Evolutionary conservation across 768 basidiomycete species (phyloP).

Genomic region (Auriscalpium microsporum): DNA sequence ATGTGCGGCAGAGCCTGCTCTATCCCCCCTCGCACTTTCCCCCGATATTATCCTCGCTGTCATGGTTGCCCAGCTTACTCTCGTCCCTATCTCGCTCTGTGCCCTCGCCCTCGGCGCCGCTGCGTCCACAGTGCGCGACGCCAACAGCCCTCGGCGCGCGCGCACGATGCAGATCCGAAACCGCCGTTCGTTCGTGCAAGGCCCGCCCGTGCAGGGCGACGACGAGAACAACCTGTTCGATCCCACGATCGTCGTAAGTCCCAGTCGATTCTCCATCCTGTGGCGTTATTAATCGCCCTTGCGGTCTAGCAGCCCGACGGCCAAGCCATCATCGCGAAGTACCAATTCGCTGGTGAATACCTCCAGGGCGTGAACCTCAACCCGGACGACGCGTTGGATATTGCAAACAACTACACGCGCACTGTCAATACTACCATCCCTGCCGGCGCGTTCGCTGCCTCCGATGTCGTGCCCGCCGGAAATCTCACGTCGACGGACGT

Average conservation of each 20-base stretch:
- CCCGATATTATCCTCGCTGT: background rate
- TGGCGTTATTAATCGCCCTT: background rate
- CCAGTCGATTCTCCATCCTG: background rate
- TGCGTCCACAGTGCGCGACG: background rate
- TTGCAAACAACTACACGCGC: constrained; percentile 15
- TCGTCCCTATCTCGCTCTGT: background rate
- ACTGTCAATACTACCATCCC: constrained; percentile 15
- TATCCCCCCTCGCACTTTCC: too few species aligned
- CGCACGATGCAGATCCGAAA: background rate
- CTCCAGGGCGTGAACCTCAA: constrained; percentile 26
- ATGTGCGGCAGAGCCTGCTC: too few species aligned
- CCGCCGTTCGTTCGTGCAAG: background rate
- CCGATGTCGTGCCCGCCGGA: constrained; percentile 3
- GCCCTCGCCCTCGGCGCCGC: background rate
- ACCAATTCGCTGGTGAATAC: constrained; percentile 19
- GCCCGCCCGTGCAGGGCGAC: background rate
- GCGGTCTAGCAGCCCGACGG: constrained; percentile 20
- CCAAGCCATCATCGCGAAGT: constrained; percentile 22
- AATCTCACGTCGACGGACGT: background rate
- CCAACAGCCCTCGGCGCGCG: background rate
- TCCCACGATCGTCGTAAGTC: constrained; percentile 16
- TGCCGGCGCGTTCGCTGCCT: constrained; percentile 5
- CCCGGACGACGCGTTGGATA: constrained; percentile 19
- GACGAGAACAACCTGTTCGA: constrained; percentile 16
- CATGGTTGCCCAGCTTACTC: background rate